phyloP scores from a whole-genome alignment of 306 rosid genomes.

The Cicer judaicum region DNA sequence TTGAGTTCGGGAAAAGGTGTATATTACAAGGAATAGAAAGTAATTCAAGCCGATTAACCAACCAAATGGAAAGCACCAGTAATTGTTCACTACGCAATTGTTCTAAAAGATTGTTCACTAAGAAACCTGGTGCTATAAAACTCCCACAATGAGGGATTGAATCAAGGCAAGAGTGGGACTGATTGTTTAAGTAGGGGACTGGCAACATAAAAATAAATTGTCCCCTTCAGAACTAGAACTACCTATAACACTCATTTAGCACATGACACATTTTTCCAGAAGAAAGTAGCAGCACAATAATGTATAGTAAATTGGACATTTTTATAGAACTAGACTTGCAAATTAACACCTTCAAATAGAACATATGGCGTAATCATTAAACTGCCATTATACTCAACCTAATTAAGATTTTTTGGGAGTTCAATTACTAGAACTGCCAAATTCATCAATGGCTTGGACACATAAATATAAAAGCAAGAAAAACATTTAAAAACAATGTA shows the following conservation, averaged over 20 bases:
- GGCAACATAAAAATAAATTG: not conserved
- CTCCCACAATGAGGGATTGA: not conserved
- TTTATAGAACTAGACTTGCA: not conserved
- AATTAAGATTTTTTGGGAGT: conserved; percentile 13
- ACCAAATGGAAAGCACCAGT: conserved; percentile 1
- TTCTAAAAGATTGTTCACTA: not conserved
- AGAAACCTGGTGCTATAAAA: not conserved
- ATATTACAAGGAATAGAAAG: no score
- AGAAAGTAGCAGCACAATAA: conserved; percentile 1
- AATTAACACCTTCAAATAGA: conserved; percentile 9
- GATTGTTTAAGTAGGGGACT: not conserved
- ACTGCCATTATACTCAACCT: conserved; percentile 8
- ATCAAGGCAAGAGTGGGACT: not conserved
- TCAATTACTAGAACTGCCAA: conserved; percentile 9
- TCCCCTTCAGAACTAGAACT: conserved; percentile 5
- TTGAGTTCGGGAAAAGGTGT: no score
- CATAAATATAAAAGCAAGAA: conserved; percentile 6
- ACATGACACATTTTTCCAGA: conserved; percentile 7
- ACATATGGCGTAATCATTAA: not conserved
- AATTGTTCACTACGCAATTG: conserved; percentile 2
- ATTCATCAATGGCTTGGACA: not conserved
- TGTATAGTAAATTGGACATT: not conserved
- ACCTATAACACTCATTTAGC: not conserved
- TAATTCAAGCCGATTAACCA: no score
- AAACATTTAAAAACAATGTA: conserved; percentile 21